Conservation (phyloP, 768 basidiomycete genomes). For the Serendipita indica region DNA sequence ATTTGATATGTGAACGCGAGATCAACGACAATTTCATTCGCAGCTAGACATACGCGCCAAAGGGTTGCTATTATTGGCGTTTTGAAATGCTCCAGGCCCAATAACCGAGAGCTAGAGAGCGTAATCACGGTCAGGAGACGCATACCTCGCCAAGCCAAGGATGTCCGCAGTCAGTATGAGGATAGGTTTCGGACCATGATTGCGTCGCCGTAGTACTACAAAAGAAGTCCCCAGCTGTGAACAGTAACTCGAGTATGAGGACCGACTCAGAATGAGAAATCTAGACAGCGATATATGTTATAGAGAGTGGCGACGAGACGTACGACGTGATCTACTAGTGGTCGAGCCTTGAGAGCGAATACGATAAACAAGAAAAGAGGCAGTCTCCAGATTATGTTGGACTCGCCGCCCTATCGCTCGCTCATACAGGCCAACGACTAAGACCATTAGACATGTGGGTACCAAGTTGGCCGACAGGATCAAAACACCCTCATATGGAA, state of each 20-base stretch:
- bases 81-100: neutral
- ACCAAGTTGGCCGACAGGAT: no score
- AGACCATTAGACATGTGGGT: no score
- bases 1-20: no score
- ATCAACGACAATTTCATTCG: no score
- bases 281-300: neutral
- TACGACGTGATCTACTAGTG: slow-evolving; percentile 91
- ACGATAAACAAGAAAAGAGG: slow-evolving; percentile 84
- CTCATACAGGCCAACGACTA: no score
- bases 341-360: slow-evolving; percentile 95
- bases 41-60: neutral
- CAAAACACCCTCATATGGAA: no score
- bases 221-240: slow-evolving; percentile 53
- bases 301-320: slow-evolving; percentile 24
- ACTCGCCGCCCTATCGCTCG: slow-evolving; percentile 57
- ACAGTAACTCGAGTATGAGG: slow-evolving; percentile 77
- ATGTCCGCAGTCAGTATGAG: slow-evolving; percentile 76
- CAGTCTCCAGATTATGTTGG: slow-evolving; percentile 81
- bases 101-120: slow-evolving; percentile 55
- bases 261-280: slow-evolving; percentile 63
- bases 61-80: neutral
- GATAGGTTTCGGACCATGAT: slow-evolving; percentile 89
- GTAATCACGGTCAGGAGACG: slow-evolving; percentile 83
- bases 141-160: slow-evolving; percentile 83
- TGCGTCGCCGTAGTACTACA: slow-evolving; percentile 82